Percentiles rank a stretch among this genome's conserved stretches.
phyloP scores from a whole-genome alignment of 2,329 filamentous ascomycete genomes.

The Xylaria multiplex region DNA sequence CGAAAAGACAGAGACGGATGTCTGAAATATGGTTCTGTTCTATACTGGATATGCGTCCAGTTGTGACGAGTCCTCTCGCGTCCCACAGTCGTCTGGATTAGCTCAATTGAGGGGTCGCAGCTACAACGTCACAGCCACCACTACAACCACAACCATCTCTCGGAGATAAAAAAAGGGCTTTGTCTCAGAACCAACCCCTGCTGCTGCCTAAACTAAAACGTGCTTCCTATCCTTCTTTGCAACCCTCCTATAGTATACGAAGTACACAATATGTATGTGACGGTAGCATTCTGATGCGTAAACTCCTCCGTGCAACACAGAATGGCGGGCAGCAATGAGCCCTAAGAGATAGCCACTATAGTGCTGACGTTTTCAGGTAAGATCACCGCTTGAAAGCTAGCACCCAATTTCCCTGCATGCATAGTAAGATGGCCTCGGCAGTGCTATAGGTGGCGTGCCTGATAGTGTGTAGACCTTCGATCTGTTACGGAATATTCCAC shows the following conservation, averaged over 20 bases:
- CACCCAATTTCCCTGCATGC: neutral
- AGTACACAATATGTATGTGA: neutral
- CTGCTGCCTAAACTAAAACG: neutral
- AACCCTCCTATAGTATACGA: too few species aligned
- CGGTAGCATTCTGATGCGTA: neutral
- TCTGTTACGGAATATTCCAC: neutral
- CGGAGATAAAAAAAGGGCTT: neutral
- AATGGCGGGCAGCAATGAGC: neutral
- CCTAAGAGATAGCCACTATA: neutral
- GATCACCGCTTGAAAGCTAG: neutral
- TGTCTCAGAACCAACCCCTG: neutral
- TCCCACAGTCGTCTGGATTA: neutral
- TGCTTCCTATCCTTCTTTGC: neutral
- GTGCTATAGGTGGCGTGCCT: too few species aligned
- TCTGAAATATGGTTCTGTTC: neutral
- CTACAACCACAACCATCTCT: neutral
- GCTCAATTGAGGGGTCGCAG: conserved; percentile 3
- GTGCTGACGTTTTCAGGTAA: neutral
- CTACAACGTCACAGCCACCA: neutral
- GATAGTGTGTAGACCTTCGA: too few species aligned
- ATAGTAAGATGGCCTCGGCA: neutral
- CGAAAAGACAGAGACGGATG: neutral
- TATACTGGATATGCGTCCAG: neutral
- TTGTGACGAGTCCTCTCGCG: neutral
- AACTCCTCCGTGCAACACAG: neutral